Percentiles rank a stretch among this genome's conserved stretches.
These are phyloP conservation scores for Aspergillus bertholletiae DNA, from an alignment of 495 filamentous ascomycete species.

Conservation along the genomic window DNA sequence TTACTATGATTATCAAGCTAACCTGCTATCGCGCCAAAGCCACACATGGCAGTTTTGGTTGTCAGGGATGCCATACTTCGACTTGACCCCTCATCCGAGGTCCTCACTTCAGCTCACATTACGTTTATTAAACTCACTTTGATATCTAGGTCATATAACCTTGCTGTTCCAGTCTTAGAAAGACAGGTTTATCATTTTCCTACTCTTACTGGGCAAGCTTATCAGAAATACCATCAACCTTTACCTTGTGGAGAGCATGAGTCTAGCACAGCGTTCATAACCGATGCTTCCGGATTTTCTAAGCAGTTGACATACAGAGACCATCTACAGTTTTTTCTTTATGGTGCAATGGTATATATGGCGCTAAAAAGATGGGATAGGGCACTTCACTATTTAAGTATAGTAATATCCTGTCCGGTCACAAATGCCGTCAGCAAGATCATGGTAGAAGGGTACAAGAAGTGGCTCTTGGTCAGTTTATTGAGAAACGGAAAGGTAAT, in stretches of 20 bases:
- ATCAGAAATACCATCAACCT: slow-evolving; percentile 15
- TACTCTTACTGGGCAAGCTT: slow-evolving; percentile 26
- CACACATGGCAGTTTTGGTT: slow-evolving; percentile 54
- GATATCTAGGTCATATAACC: slow-evolving; percentile 47
- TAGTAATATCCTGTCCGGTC: slow-evolving; percentile 63
- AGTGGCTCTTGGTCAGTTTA: slow-evolving; percentile 80
- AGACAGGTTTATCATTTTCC: slow-evolving; percentile 67
- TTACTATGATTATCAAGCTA: neutral
- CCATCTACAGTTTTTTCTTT: slow-evolving; percentile 74
- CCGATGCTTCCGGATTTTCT: slow-evolving; percentile 54
- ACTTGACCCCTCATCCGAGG: slow-evolving; percentile 66
- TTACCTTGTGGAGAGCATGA: slow-evolving; percentile 29
- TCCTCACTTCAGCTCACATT: slow-evolving; percentile 67
- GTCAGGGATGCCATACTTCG: slow-evolving; percentile 65
- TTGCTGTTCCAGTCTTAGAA: slow-evolving; percentile 64
- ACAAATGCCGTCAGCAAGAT: slow-evolving; percentile 60
- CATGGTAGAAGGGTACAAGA: slow-evolving; percentile 89
- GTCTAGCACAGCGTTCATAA: slow-evolving; percentile 49
- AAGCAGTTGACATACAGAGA: slow-evolving; percentile 50
- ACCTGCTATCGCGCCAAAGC: slow-evolving; percentile 37
- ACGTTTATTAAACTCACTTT: slow-evolving; percentile 59
- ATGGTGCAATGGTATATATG: slow-evolving; percentile 77
- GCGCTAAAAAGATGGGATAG: slow-evolving; percentile 65
- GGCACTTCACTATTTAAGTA: slow-evolving; percentile 67
- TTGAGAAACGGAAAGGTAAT: slow-evolving; percentile 66